Evolutionary conservation across 2,329 filamentous ascomycete species (phyloP), one percentile per base, ranked within the genome.

Genomic region (Alternaria brassicae): DNA sequence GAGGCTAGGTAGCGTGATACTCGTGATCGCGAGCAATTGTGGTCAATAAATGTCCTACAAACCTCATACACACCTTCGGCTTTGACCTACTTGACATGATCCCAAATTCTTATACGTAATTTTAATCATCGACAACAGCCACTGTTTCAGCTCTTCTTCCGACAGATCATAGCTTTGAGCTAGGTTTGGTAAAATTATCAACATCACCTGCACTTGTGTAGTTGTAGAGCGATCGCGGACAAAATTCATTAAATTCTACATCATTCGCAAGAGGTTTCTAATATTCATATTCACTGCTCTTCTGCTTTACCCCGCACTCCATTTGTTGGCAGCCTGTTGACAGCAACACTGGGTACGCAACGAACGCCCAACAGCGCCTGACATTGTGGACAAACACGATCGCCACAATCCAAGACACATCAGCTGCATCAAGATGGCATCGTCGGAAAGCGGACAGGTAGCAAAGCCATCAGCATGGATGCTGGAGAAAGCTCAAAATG

Each of bases 401-500:
- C n/a, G 40, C 36, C 28, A 30, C 27, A 25, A 27, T 25, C 32
- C 9, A 48, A 28, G 42, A 15, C 34, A 25, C 34, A 42, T 21
- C 45, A 54, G 40, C n/a, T 15, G 41, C 25, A 36, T 37, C 45
- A 50, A 34, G 4, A 60, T 60, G 56, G 37, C 17, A 25, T 6
- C 6, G 1, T 4, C 40, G 19, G 50, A 47, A 0, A 47, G 41
- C 21, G 12, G 6, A 8, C n/a, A 48, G 10, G 15, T 47, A n/a
- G 13, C 17, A 36, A 48, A 39, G 21, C 13, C 50, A 2, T 54
- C 53, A 21, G 49, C 32, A 41, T 60, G 48, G 56, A 45, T 65
- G 34, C 13, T 48, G 4, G 41, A 41, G 9, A 37, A n/a, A 10
- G 60, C 62, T 19, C 19, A 37, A 36, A 32, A 53, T 19, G 19